Evolutionary conservation across 2,329 filamentous ascomycete genomes (phyloP).

Genomic region (Tetracladium maxilliforme): DNA sequence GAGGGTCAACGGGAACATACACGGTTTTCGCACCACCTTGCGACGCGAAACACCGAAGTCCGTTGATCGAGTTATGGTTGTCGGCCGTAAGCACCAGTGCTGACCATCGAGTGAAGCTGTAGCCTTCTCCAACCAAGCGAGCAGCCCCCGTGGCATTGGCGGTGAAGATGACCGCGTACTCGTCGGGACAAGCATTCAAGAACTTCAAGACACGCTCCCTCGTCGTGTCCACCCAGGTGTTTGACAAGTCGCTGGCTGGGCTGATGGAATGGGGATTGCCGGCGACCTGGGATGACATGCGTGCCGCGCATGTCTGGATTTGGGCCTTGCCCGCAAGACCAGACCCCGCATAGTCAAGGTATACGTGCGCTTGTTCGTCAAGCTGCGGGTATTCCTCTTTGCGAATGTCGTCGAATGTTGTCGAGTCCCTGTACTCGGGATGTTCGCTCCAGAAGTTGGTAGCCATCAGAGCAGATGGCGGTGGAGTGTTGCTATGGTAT

Average conservation of each 20-base stretch:
- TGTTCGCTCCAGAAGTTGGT: too few relatives aligned
- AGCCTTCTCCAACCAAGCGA: constrained; percentile 22
- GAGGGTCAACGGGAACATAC: constrained; percentile 14
- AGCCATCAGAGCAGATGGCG: too few relatives aligned
- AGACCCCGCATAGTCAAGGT: constrained; percentile 25
- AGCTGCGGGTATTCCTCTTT: constrained; percentile 19
- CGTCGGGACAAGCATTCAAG: constrained; percentile 18
- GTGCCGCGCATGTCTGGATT: constrained; percentile 14
- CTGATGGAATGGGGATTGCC: constrained; percentile 25
- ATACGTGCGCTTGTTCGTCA: constrained; percentile 20
- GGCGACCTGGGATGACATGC: constrained; percentile 14
- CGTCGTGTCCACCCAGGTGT: constrained; percentile 15
- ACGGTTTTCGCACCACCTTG: constrained; percentile 9
- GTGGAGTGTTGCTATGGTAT: too few relatives aligned
- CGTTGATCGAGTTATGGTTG: constrained; percentile 26
- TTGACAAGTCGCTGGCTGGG: constrained; percentile 19
- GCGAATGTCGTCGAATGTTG: constrained; percentile 15
- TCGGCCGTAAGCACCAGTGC: constrained; percentile 20
- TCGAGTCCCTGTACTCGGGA: constrained; percentile 18
- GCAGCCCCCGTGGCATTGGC: constrained; percentile 23
- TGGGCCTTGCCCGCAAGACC: constrained; percentile 19
- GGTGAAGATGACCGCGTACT: constrained; percentile 24
- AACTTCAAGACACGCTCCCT: constrained; percentile 16
- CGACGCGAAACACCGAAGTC: constrained; percentile 20
- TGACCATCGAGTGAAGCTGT: constrained; percentile 13